These are phyloP conservation scores for Kwoniella botswanensis DNA, from an alignment of 768 basidiomycete genomes.

Conservation along the genomic window DNA sequence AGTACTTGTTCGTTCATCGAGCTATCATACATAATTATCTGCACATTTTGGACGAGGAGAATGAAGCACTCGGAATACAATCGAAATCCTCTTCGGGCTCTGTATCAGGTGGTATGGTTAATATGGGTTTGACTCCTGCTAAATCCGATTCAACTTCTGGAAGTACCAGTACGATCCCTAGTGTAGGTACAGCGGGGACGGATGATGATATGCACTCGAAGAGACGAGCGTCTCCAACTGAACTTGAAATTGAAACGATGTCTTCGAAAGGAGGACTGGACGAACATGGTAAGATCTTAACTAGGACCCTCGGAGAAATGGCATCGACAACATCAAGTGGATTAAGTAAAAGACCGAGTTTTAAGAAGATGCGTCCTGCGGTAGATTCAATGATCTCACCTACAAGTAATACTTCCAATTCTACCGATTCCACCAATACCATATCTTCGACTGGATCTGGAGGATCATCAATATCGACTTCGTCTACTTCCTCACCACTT, in stretches of 20 bases:
- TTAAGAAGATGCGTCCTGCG: constrained; percentile 48
- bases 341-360: constrained; percentile 49
- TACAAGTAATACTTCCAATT: background rate
- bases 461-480: background rate
- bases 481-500: background rate
- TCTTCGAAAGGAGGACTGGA: background rate
- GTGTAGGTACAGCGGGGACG: constrained; percentile 13
- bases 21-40: constrained; percentile 54
- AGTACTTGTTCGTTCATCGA: constrained; percentile 92
- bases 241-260: constrained; percentile 21
- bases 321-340: constrained; percentile 16
- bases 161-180: background rate
- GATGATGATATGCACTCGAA: constrained; percentile 50
- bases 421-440: background rate
- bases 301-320: constrained; percentile 5
- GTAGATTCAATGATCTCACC: constrained; percentile 5
- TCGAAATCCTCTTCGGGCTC: background rate
- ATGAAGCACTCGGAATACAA: background rate
- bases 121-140: background rate
- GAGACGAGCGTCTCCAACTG: constrained; percentile 51
- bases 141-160: constrained; percentile 14
- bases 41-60: constrained; percentile 47
- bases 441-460: background rate
- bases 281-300: background rate
- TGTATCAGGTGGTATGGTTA: background rate